Evolutionary conservation across 2,329 filamentous ascomycete species (phyloP).

Genomic region (Pyricularia grisea): DNA sequence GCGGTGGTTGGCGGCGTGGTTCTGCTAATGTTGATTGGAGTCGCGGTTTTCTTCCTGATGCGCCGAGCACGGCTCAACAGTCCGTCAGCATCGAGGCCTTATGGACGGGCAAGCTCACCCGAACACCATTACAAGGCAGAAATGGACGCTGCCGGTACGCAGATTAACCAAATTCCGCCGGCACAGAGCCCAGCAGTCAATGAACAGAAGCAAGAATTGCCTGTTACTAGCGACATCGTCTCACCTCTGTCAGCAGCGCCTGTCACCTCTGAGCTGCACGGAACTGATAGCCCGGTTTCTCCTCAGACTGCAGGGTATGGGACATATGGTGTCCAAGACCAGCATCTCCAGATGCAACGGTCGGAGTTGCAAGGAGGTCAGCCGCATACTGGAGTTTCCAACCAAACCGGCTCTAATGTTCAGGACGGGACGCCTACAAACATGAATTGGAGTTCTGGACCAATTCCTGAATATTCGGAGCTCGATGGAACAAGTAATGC

Average conservation of each 20-base stretch:
- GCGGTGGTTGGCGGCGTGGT: slow-evolving; percentile 23
- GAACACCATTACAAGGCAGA: slow-evolving; percentile 20
- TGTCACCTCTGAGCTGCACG: background rate
- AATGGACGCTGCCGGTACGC: slow-evolving; percentile 12
- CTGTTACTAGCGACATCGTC: slow-evolving; percentile 13
- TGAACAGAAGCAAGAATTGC: slow-evolving; percentile 12
- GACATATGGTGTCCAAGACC: background rate
- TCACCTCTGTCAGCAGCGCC: slow-evolving; percentile 17
- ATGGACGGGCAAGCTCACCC: background rate
- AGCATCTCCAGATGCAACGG: background rate
- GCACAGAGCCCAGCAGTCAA: slow-evolving; percentile 19
- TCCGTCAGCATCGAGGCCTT: slow-evolving; percentile 7
- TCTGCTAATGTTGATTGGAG: slow-evolving; percentile 20
- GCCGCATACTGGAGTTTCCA: background rate
- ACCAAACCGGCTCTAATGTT: background rate
- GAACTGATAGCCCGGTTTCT: background rate
- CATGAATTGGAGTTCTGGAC: slow-evolving; percentile 3
- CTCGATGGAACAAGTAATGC: background rate
- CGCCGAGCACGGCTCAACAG: slow-evolving; percentile 18
- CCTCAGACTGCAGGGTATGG: background rate
- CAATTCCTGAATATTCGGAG: background rate
- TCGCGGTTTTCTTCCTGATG: slow-evolving; percentile 26
- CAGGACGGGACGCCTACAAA: background rate
- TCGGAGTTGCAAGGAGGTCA: background rate
- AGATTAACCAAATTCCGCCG: slow-evolving; percentile 12